Evolutionary conservation across 2,329 filamentous ascomycete species (phyloP).

Genomic region (Trichoderma sp.): DNA sequence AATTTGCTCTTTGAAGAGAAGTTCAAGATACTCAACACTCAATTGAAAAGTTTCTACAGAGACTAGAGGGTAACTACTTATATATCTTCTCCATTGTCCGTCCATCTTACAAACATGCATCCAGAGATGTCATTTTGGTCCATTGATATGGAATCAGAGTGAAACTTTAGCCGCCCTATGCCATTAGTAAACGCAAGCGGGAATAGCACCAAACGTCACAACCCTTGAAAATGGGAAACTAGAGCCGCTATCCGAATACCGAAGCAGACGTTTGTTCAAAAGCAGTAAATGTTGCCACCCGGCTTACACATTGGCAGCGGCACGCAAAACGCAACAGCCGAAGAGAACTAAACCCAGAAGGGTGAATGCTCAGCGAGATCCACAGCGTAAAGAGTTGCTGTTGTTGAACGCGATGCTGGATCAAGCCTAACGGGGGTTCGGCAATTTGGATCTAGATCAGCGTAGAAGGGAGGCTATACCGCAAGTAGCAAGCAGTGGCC

Average conservation of each 20-base stretch:
- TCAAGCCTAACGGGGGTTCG: not conserved
- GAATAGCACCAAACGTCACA: not conserved
- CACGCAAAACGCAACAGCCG: not conserved
- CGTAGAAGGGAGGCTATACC: not conserved
- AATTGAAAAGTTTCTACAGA: not conserved
- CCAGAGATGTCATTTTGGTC: not conserved
- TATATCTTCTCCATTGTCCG: not conserved
- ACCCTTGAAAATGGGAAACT: not conserved
- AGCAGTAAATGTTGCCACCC: not conserved
- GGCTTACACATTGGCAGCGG: not conserved
- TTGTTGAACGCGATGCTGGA: not conserved
- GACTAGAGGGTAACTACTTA: not conserved
- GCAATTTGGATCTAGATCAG: not conserved
- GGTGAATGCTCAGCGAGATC: not conserved
- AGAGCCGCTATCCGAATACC: not conserved
- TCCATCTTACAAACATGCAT: not conserved
- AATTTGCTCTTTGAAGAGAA: not conserved
- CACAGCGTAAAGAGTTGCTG: not conserved
- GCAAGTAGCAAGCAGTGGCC: not conserved
- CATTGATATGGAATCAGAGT: not conserved
- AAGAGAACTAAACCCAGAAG: not conserved
- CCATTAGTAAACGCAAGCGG: not conserved
- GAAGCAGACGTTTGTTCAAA: not conserved
- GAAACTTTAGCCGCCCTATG: not conserved
- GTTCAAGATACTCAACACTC: not conserved